phyloP scores from a whole-genome alignment of 805 yeast genomes.

The Suhomyces kilbournensis region DNA sequence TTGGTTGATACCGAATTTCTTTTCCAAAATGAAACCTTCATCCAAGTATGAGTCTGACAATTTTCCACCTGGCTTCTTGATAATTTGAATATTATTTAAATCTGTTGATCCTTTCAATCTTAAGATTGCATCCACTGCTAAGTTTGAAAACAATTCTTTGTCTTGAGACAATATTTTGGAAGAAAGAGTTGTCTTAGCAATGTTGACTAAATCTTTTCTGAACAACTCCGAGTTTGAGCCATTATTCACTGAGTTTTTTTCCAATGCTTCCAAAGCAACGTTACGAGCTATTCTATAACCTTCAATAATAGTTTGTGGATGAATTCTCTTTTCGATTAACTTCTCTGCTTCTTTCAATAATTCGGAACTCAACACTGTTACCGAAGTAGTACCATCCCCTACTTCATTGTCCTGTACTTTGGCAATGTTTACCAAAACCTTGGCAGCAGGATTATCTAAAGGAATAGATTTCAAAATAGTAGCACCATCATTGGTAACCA shows the following conservation, averaged over 20 bases:
- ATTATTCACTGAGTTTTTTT: constrained; percentile 72
- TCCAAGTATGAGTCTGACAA: constrained; percentile 89
- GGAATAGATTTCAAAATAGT: constrained; percentile 93
- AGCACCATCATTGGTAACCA: constrained; percentile 98
- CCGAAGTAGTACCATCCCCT: constrained; percentile 98
- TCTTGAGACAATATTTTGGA: constrained; percentile 95
- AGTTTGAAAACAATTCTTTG: constrained; percentile 79
- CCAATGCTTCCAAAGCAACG: constrained; percentile 83
- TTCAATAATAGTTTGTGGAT: constrained; percentile 96
- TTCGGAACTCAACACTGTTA: constrained; percentile 88
- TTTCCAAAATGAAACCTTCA: constrained; percentile 91
- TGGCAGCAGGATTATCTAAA: constrained; percentile 96
- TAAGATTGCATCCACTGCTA: constrained; percentile 92
- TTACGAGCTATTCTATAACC: constrained; percentile 88
- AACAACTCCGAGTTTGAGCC: constrained; percentile 55
- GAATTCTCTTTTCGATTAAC: constrained; percentile 87
- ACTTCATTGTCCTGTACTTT: constrained; percentile 98
- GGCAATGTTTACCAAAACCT: constrained; percentile 88
- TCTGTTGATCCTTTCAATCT: constrained; percentile 84
- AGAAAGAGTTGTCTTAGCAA: constrained; percentile 90
- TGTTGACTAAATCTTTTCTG: constrained; percentile 74
- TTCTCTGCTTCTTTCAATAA: constrained; percentile 91
- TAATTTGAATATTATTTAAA: constrained; percentile 87
- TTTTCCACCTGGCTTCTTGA: constrained; percentile 91
- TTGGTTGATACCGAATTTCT: constrained; percentile 91